Conservation (phyloP, 441 rosid genomes). For the Jatropha podagrica region DNA sequence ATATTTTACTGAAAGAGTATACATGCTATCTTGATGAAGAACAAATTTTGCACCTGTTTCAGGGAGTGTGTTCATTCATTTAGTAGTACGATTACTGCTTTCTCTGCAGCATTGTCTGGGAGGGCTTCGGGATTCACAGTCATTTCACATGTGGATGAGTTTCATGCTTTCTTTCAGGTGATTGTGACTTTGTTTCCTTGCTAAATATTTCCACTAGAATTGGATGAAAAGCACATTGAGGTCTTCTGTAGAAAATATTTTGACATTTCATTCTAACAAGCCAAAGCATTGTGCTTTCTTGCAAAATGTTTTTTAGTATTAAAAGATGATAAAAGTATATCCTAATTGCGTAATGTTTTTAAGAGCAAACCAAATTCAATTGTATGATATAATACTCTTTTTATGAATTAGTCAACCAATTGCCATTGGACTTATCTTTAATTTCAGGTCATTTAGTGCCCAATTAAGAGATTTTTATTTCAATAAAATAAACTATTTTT, state of each 20-base stretch:
- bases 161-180: slow-evolving; percentile 69
- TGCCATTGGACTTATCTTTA: not conserved
- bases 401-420: not conserved
- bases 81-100: slow-evolving; percentile 41
- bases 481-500: not conserved
- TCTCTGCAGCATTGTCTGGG: slow-evolving; percentile 57
- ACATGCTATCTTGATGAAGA: slow-evolving; percentile 18
- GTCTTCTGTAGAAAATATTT: not conserved
- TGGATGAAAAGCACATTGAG: not conserved
- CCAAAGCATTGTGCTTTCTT: too few relatives aligned
- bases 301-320: too few relatives aligned
- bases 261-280: too few relatives aligned
- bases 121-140: slow-evolving; percentile 55
- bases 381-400: not conserved
- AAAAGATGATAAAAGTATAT: too few relatives aligned
- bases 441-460: not conserved
- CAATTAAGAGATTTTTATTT: not conserved
- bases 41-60: slow-evolving; percentile 38
- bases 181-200: slow-evolving; percentile 15
- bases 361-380: too few relatives aligned
- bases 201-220: slow-evolving; percentile 7
- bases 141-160: slow-evolving; percentile 55
- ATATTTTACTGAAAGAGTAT: not conserved
- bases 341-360: too few relatives aligned
- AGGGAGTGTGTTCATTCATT: slow-evolving; percentile 74